Evolutionary conservation across 1,284 basidiomycete genomes (phyloP).

Genomic region (Austroboletus niveus): DNA sequence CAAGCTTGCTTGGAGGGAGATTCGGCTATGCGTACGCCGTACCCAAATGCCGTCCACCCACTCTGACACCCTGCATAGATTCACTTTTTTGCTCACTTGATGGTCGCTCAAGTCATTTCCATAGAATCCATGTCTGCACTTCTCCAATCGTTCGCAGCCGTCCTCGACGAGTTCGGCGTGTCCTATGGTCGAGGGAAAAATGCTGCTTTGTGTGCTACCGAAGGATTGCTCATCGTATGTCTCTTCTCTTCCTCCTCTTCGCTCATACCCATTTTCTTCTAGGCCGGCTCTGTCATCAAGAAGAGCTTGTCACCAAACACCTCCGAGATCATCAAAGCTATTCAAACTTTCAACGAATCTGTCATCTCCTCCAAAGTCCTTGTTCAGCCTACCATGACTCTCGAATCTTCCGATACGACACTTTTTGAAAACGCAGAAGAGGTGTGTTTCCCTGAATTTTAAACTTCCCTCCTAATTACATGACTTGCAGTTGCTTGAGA

Average conservation of each 20-base stretch:
- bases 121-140: constrained; percentile 74
- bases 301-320: constrained; percentile 49
- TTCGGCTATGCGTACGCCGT: constrained; percentile 72
- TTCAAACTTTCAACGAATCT: constrained; percentile 65
- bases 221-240: constrained; percentile 80
- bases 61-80: constrained; percentile 49
- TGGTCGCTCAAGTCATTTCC: constrained; percentile 72
- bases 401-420: constrained; percentile 42
- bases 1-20: constrained; percentile 85
- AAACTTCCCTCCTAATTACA: not conserved
- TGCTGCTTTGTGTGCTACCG: constrained; percentile 83
- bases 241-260: not conserved
- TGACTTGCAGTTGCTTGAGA: constrained; percentile 56
- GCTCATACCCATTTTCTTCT: constrained; percentile 2
- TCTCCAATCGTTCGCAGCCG: constrained; percentile 78
- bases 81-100: constrained; percentile 87
- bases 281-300: constrained; percentile 64
- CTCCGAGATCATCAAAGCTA: constrained; percentile 61
- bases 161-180: constrained; percentile 88
- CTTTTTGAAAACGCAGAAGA: constrained; percentile 55
- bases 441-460: constrained; percentile 35
- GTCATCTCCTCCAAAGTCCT: constrained; percentile 56
- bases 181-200: constrained; percentile 83
- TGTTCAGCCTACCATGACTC: constrained; percentile 54
- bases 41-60: not conserved